A percentile compares a stretch with the other conserved stretches of the same genome.
These are phyloP conservation scores for Pythium grandisporangium DNA, from an alignment of 352 stramenopile genomes.

Conservation along the genomic window DNA sequence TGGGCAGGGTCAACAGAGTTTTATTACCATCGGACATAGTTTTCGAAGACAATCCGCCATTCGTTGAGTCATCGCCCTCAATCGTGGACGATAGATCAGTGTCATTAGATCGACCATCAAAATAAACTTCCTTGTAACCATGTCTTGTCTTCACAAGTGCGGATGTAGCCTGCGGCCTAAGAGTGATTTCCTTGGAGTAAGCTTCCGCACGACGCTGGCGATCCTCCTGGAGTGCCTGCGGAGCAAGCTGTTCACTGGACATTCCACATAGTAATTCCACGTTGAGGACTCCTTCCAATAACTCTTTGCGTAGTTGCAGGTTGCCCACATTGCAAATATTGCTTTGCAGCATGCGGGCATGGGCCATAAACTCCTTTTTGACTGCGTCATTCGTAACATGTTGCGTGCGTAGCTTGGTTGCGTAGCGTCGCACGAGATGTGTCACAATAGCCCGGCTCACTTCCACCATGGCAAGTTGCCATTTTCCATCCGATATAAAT, in stretches of 20 bases:
- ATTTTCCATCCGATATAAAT: constrained; percentile 23
- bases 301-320: constrained; percentile 23
- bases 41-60: too few species aligned
- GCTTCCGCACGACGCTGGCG: constrained; percentile 28
- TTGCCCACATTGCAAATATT: constrained; percentile 36
- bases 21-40: too few species aligned
- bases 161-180: constrained; percentile 20
- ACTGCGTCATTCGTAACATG: constrained; percentile 17
- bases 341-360: constrained; percentile 39
- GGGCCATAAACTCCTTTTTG: constrained; percentile 30
- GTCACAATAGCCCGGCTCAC: constrained; percentile 17
- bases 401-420: constrained; percentile 16
- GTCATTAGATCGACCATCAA: constrained; percentile 10
- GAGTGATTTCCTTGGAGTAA: constrained; percentile 29
- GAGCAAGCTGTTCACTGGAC: constrained; percentile 37
- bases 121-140: constrained; percentile 35
- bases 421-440: constrained; percentile 21
- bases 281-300: constrained; percentile 18
- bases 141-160: constrained; percentile 41
- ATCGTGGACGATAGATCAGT: too few species aligned
- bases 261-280: constrained; percentile 24
- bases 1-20: too few species aligned
- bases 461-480: constrained; percentile 9
- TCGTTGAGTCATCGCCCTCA: too few species aligned
- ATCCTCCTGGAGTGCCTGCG: constrained; percentile 32